These are phyloP conservation scores for Zoysia pacifica DNA, from an alignment of 176 grass and related monocot species.

Conservation along the genomic window DNA sequence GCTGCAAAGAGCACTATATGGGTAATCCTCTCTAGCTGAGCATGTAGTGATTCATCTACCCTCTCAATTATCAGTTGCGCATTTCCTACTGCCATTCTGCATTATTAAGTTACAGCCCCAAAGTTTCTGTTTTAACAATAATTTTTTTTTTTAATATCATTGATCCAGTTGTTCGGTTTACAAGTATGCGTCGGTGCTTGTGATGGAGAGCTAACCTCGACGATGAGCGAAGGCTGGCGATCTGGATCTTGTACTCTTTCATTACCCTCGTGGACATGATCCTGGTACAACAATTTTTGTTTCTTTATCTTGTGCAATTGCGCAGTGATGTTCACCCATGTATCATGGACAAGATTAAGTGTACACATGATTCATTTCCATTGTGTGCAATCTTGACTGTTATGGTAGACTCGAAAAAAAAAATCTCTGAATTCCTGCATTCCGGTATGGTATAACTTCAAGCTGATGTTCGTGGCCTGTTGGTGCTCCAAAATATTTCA, in stretches of 20 bases:
- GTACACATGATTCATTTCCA: not conserved
- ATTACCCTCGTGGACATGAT: slow-evolving; percentile 54
- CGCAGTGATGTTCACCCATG: not conserved
- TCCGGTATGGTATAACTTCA: slow-evolving; percentile 79
- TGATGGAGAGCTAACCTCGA: slow-evolving; percentile 54
- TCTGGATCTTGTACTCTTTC: slow-evolving; percentile 75
- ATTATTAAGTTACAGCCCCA: too few species aligned
- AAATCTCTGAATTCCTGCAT: slow-evolving; percentile 35
- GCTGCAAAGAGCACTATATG: too few species aligned
- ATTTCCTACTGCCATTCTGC: too few species aligned
- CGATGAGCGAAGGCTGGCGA: slow-evolving; percentile 57
- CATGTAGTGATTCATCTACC: too few species aligned
- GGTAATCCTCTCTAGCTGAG: too few species aligned
- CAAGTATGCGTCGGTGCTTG: too few species aligned
- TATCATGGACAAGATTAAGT: too few species aligned
- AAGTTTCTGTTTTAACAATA: too few species aligned
- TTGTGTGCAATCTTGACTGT: not conserved
- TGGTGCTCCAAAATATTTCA: slow-evolving; percentile 75
- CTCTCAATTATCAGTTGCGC: too few species aligned
- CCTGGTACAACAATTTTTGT: slow-evolving; percentile 30
- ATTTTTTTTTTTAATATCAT: too few species aligned
- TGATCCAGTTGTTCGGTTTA: too few species aligned
- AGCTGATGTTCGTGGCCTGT: slow-evolving; percentile 71
- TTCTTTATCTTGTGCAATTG: not conserved
- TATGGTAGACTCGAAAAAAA: not conserved